These are phyloP conservation scores for Anthostomella pinea DNA, from an alignment of 2,329 filamentous ascomycete genomes.

Conservation along the genomic window DNA sequence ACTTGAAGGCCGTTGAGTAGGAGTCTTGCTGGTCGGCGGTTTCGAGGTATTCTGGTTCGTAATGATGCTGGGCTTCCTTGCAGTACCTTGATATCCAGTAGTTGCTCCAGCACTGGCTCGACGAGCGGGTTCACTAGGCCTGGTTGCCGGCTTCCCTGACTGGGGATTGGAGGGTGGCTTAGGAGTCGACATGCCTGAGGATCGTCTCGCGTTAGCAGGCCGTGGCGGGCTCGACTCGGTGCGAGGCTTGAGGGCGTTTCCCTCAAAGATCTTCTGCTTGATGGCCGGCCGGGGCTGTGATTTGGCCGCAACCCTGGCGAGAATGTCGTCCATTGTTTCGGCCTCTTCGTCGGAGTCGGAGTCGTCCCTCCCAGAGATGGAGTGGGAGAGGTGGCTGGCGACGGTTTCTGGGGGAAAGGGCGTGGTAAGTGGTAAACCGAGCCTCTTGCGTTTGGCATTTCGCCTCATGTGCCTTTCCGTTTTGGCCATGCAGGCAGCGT, in stretches of 20 bases:
- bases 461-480: conserved; percentile 39
- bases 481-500: conserved; percentile 34
- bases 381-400: conserved; percentile 10
- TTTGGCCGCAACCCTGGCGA: too few species aligned
- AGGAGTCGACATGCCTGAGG: conserved; percentile 6
- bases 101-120: conserved; percentile 16
- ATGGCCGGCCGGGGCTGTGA: too few species aligned
- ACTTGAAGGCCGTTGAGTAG: not conserved
- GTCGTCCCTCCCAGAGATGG: conserved; percentile 9
- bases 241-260: conserved; percentile 3
- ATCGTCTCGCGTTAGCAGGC: conserved; percentile 8
- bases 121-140: conserved; percentile 5
- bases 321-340: conserved; percentile 19
- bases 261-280: conserved; percentile 23
- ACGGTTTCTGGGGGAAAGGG: conserved; percentile 15
- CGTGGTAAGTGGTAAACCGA: conserved; percentile 32
- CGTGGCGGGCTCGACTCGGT: conserved; percentile 4
- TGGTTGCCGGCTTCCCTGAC: conserved; percentile 5
- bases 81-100: conserved; percentile 36
- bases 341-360: conserved; percentile 25
- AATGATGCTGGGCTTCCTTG: conserved; percentile 26
- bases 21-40: conserved; percentile 2
- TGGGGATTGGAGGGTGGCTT: conserved; percentile 10
- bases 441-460: conserved; percentile 41
- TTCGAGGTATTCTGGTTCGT: conserved; percentile 1